phyloP scores from a whole-genome alignment of 2,329 filamentous ascomycete species.

The Colletotrichum sojae region DNA sequence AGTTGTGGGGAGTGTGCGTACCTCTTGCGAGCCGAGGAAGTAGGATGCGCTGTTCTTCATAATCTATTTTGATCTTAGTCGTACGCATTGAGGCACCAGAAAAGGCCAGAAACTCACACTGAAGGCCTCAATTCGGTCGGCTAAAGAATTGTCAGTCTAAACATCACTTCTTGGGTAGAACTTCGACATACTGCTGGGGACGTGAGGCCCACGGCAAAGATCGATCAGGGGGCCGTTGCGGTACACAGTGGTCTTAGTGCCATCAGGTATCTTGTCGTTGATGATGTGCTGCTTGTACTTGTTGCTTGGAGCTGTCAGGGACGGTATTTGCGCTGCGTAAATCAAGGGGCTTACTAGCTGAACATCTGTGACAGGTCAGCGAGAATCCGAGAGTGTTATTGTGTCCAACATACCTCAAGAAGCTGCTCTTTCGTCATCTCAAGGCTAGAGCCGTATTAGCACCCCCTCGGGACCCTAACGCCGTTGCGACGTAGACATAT shows the following conservation, averaged over 20 bases:
- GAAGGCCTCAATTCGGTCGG: conserved; percentile 94
- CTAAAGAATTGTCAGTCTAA: conserved; percentile 62
- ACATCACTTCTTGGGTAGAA: background rate
- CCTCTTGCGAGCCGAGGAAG: conserved; percentile 89
- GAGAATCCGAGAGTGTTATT: too few species aligned
- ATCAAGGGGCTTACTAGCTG: conserved; percentile 66
- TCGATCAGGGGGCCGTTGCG: conserved; percentile 94
- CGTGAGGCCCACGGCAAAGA: conserved; percentile 94
- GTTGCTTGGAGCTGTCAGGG: conserved; percentile 63
- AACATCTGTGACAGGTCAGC: conserved; percentile 65
- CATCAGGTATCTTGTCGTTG: conserved; percentile 89
- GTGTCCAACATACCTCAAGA: conserved; percentile 75
- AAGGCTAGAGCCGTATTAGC: conserved; percentile 55
- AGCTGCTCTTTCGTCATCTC: conserved; percentile 92
- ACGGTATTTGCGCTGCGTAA: background rate
- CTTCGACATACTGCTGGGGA: conserved; percentile 67
- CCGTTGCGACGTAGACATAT: background rate
- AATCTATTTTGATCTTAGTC: conserved; percentile 47
- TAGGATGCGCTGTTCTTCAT: conserved; percentile 82
- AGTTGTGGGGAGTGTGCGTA: background rate
- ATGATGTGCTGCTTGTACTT: conserved; percentile 99
- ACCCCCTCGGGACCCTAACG: background rate
- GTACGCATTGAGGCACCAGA: background rate
- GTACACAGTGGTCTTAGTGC: conserved; percentile 94
- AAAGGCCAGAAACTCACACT: conserved; percentile 69